Base-by-base conservation (phyloP, 73 alveolate species). In the Durusdinium trenchii region DNA sequence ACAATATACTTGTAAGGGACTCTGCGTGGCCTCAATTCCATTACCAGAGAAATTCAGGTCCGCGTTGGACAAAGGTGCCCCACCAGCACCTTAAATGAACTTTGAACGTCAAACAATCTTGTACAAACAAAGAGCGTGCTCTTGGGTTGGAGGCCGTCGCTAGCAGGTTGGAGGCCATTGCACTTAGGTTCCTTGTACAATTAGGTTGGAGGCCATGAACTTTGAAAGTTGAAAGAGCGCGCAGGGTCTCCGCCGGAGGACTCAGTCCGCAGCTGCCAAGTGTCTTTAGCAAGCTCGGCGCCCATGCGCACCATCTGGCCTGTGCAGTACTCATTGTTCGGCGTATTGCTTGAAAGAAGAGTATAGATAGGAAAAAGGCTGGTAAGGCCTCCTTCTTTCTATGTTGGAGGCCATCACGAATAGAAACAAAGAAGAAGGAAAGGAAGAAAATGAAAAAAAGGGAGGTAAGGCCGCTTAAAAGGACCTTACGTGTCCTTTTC, bases 231-330 rank as follows among this genome's bases (percentile, higher is more conserved):
- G 79, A 12, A 64, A 64, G 79, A 42, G 69, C 32, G 69, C 23
- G 69, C 69, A 57, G 12, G 69, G 69, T 23, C 23, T 57, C 69
- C 69, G 32, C 12, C 32, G 23, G 60, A 42, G 43, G 23, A 5
- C 78, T 32, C 40, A 43, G 73, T 30, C 16, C 16, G 43, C n/a
- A 50, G 54, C 98, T 54, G 76, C 98, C 75, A 16, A 91, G 60
- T 20, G 98, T 91, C 36, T 71, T 76, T 47, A 91, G 98, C 51
- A 91, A 32, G 20, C 78, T 52, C 43, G 98, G 98, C 12, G 98
- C 98, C 98, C 98, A 91, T 43, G 16, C 76, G 76, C 98, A 91
- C 98, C 98, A 91, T 30, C 75, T 51, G 45, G 78, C 89, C 95
- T 86, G 42, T 36, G 43, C 36, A 54, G 38, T 78, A 18, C n/a